phyloP scores from a whole-genome alignment of 371 early-diverging fungal genomes.

The Apophysomyces variabilis region DNA sequence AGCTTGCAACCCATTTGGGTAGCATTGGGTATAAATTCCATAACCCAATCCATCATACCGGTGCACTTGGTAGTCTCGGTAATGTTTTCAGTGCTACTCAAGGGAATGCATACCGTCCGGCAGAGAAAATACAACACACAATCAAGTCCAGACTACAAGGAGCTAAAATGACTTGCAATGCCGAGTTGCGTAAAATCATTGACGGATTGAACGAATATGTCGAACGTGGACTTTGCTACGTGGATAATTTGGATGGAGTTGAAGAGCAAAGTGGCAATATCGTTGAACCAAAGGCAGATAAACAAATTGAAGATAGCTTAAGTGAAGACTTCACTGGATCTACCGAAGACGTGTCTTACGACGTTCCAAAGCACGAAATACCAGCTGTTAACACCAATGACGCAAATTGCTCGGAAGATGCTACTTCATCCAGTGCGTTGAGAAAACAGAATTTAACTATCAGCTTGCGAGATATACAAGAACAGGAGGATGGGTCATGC shows the following conservation, averaged over 20 bases:
- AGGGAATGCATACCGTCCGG: slow-evolving; percentile 15
- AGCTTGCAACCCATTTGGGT: slow-evolving; percentile 10
- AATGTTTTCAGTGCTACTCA: slow-evolving; percentile 21
- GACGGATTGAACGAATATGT: slow-evolving; percentile 74
- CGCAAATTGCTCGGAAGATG: background rate
- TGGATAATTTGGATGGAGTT: slow-evolving; percentile 48
- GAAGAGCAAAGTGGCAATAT: slow-evolving; percentile 29
- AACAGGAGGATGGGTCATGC: background rate
- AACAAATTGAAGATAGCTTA: slow-evolving; percentile 13
- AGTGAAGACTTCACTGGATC: background rate
- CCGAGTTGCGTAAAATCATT: slow-evolving; percentile 63
- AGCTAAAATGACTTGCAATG: slow-evolving; percentile 51
- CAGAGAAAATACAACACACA: slow-evolving; percentile 33
- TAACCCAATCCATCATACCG: slow-evolving; percentile 20
- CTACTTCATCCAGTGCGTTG: background rate
- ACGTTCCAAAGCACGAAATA: background rate
- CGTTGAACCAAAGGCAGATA: slow-evolving; percentile 29
- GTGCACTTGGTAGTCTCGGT: slow-evolving; percentile 34
- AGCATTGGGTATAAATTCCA: slow-evolving; percentile 16
- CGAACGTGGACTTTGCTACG: slow-evolving; percentile 68
- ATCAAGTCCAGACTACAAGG: slow-evolving; percentile 46
- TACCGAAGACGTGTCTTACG: background rate
- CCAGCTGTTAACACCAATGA: background rate
- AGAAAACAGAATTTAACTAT: background rate
- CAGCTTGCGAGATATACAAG: slow-evolving; percentile 1